Percentiles rank a stretch among this genome's conserved stretches.
phyloP scores from a whole-genome alignment of 139 green algal species.

The Pleodorina starrii region DNA sequence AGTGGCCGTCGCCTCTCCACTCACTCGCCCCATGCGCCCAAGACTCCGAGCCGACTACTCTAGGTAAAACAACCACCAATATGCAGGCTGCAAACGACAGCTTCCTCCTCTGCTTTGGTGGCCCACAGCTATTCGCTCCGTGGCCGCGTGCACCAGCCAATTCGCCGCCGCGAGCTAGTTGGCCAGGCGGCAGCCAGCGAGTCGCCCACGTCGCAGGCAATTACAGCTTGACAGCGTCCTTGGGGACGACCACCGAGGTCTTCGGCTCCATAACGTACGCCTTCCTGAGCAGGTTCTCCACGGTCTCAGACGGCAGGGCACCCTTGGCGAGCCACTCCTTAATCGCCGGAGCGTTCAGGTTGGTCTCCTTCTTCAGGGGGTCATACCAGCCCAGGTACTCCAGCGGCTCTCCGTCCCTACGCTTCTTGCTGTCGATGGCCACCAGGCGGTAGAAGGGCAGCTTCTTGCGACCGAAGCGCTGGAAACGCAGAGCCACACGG shows the following conservation, averaged over 20 bases:
- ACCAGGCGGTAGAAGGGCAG: slow-evolving; percentile 92
- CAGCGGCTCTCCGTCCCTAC: slow-evolving; percentile 87
- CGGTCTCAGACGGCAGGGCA: slow-evolving; percentile 91
- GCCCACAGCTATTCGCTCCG: neutral
- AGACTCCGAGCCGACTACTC: no score
- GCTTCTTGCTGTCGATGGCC: slow-evolving; percentile 88
- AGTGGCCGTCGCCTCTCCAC: neutral
- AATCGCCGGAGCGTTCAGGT: slow-evolving; percentile 94
- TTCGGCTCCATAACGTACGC: slow-evolving; percentile 48
- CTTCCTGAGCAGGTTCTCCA: slow-evolving; percentile 87
- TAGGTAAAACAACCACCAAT: neutral
- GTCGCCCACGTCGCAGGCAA: neutral
- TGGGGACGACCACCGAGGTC: slow-evolving; percentile 33
- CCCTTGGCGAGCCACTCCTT: slow-evolving; percentile 94
- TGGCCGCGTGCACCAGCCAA: neutral
- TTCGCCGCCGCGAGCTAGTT: neutral
- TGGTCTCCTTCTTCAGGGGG: slow-evolving; percentile 91
- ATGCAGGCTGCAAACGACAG: slow-evolving; percentile 50
- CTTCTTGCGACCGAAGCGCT: slow-evolving; percentile 91
- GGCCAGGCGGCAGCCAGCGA: neutral
- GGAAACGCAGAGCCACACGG: slow-evolving; percentile 89
- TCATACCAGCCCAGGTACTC: slow-evolving; percentile 94
- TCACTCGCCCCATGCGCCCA: no score
- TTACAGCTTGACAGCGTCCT: slow-evolving; percentile 50
- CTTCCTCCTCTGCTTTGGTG: slow-evolving; percentile 28